Conservation (phyloP, 176 grass and related monocot species). For the Bolboschoenus planiculmis region DNA sequence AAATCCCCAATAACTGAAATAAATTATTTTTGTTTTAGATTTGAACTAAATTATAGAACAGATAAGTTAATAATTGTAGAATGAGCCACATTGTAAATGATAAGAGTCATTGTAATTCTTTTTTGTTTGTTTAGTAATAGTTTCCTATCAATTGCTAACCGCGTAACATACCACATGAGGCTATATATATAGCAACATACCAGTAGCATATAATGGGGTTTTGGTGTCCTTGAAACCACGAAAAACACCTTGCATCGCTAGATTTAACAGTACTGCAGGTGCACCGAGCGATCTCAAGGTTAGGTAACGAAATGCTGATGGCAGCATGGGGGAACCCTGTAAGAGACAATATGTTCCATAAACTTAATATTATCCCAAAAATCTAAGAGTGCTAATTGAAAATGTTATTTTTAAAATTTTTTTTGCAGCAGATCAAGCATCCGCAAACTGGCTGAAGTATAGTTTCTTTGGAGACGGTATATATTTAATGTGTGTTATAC, state of each 20-base stretch:
- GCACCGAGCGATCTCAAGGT: slow-evolving; percentile 82
- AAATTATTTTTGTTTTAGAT: background rate
- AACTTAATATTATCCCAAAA: slow-evolving; percentile 2
- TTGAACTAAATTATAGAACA: background rate
- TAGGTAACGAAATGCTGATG: slow-evolving; percentile 57
- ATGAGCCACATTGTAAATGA: background rate
- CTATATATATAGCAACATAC: slow-evolving; percentile 33
- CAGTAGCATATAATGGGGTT: slow-evolving; percentile 74
- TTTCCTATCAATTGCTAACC: background rate
- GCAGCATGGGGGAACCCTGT: slow-evolving; percentile 73
- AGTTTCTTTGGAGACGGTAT: background rate
- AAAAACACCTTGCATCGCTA: slow-evolving; percentile 86
- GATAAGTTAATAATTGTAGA: background rate
- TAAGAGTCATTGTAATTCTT: background rate
- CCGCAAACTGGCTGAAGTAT: background rate
- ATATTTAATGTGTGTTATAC: background rate
- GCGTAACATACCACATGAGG: background rate
- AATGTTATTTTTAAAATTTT: too few species aligned
- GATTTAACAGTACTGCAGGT: slow-evolving; percentile 72
- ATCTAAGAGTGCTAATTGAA: background rate
- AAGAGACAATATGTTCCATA: slow-evolving; percentile 11
- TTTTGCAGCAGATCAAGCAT: background rate
- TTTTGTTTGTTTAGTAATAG: background rate
- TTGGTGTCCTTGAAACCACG: slow-evolving; percentile 93
- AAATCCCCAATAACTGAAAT: slow-evolving; percentile 67